phyloP scores from a whole-genome alignment of 2,329 filamentous ascomycete genomes.

The Colletotrichum higginsianum region DNA sequence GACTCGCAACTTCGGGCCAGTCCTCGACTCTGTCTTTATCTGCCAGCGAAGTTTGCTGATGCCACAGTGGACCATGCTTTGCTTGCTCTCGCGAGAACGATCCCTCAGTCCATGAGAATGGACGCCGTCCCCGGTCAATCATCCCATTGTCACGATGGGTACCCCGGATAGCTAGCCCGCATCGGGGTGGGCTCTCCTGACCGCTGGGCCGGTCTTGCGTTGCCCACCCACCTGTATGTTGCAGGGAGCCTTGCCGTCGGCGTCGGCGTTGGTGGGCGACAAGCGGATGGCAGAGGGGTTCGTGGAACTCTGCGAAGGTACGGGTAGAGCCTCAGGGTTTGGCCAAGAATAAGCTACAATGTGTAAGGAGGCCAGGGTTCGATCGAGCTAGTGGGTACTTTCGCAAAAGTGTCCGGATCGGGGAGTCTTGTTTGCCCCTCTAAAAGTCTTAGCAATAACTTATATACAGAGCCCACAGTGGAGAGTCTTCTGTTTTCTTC shows the following conservation, averaged over 20 bases:
- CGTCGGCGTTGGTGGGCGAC: neutral
- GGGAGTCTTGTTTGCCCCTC: slow-evolving; percentile 27
- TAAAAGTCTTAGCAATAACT: slow-evolving; percentile 20
- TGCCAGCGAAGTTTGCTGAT: slow-evolving; percentile 36
- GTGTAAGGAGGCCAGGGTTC: neutral
- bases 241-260: slow-evolving; percentile 30
- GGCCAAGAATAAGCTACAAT: neutral
- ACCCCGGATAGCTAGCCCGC: slow-evolving; percentile 16
- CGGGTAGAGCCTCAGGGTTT: slow-evolving; percentile 34
- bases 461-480: slow-evolving; percentile 9
- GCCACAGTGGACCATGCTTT: slow-evolving; percentile 19
- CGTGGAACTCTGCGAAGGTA: neutral
- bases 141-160: slow-evolving; percentile 35
- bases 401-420: slow-evolving; percentile 39
- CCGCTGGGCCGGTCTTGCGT: slow-evolving; percentile 13
- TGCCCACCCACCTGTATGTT: slow-evolving; percentile 22
- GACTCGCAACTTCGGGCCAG: slow-evolving; percentile 1
- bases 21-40: slow-evolving; percentile 36
- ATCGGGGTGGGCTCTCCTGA: slow-evolving; percentile 21
- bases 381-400: slow-evolving; percentile 24
- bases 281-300: slow-evolving; percentile 31
- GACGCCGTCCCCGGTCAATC: slow-evolving; percentile 17
- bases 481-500: neutral
- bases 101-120: slow-evolving; percentile 11
- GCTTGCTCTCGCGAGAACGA: neutral